phyloP scores from a whole-genome alignment of 306 rosid genomes.

The Alnus glutinosa region DNA sequence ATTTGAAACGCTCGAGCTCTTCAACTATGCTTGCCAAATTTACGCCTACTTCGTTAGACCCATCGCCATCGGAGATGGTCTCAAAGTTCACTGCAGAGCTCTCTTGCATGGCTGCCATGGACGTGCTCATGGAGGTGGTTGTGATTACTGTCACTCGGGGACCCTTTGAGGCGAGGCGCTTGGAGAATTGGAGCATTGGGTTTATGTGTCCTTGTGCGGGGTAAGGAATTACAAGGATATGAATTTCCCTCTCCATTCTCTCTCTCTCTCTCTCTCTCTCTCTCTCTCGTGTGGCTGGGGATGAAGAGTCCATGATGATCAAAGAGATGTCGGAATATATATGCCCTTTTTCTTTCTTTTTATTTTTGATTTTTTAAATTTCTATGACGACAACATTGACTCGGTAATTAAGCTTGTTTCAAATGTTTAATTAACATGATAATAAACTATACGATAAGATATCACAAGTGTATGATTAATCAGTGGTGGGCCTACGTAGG shows the following conservation, averaged over 20 bases:
- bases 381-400: too few species aligned
- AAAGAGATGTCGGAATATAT: too few species aligned
- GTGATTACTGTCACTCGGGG: constrained; percentile 27
- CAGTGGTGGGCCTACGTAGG: too few species aligned
- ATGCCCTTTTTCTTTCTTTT: too few species aligned
- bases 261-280: neutral
- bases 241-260: neutral
- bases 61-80: constrained; percentile 25
- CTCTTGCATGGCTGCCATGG: neutral
- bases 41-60: neutral
- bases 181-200: constrained; percentile 34
- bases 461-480: too few species aligned
- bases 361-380: too few species aligned
- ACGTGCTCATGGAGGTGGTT: neutral
- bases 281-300: neutral
- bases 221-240: constrained; percentile 20
- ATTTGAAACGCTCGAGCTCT: neutral
- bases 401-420: too few species aligned
- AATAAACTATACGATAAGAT: too few species aligned
- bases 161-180: constrained; percentile 26
- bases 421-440: too few species aligned
- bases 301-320: too few species aligned
- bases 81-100: neutral
- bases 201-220: constrained; percentile 35
- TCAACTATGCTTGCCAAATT: neutral